phyloP scores from a whole-genome alignment of 495 filamentous ascomycete genomes.

The Evansstolkia leycettana region DNA sequence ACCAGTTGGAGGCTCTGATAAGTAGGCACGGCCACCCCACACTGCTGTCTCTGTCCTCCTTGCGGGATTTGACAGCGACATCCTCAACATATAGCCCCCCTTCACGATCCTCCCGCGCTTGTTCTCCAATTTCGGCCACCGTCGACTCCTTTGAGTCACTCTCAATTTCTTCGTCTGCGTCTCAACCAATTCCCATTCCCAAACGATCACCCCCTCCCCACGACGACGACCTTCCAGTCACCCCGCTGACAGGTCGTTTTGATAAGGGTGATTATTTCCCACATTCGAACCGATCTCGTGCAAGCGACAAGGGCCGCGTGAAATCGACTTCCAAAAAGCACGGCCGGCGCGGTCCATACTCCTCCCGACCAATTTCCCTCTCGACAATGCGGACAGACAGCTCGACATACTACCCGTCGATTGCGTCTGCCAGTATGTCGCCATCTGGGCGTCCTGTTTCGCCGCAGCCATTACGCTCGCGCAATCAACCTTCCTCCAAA shows the following conservation, averaged over 20 bases:
- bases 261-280: conserved; percentile 25
- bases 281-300: conserved; percentile 20
- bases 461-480: not conserved
- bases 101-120: conserved; percentile 13
- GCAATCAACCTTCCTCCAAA: not conserved
- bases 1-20: conserved; percentile 58
- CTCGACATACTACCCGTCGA: not conserved
- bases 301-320: conserved; percentile 12
- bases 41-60: conserved; percentile 58
- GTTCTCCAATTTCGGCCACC: conserved; percentile 8
- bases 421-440: conserved; percentile 1
- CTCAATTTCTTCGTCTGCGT: conserved; percentile 17
- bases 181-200: conserved; percentile 31
- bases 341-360: conserved; percentile 6
- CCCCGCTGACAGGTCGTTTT: conserved; percentile 32
- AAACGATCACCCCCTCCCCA: conserved; percentile 12
- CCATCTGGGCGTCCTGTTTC: not conserved
- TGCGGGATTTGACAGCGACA: conserved; percentile 61
- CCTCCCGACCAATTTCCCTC: no score
- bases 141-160: conserved; percentile 17
- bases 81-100: conserved; percentile 45
- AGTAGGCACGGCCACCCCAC: conserved; percentile 34
- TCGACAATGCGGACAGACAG: not conserved
- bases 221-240: conserved; percentile 29
- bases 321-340: conserved; percentile 4